phyloP scores from a whole-genome alignment of 139 green algal species.

The Ulvella scutata region DNA sequence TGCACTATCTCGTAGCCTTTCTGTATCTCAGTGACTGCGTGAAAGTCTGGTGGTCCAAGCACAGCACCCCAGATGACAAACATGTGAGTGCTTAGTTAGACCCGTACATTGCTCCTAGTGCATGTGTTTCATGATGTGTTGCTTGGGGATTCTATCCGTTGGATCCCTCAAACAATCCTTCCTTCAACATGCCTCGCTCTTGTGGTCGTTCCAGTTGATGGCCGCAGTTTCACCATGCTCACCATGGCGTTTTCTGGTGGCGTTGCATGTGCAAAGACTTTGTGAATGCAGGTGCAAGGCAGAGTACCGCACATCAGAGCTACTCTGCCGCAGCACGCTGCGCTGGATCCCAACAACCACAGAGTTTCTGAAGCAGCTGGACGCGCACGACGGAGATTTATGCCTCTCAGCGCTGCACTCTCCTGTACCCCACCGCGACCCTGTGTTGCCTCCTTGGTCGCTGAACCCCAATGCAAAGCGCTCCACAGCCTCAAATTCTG shows the following conservation, averaged over 20 bases:
- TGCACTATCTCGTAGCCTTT: too few species aligned
- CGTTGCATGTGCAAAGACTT: background rate
- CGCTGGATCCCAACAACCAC: conserved; percentile 23
- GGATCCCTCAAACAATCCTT: too few species aligned
- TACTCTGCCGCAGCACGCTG: conserved; percentile 63
- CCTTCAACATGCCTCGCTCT: background rate
- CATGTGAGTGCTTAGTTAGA: too few species aligned
- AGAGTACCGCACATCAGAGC: conserved; percentile 69
- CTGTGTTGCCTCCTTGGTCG: background rate
- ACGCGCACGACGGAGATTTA: background rate
- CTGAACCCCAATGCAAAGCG: too few species aligned
- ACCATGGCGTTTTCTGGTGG: background rate
- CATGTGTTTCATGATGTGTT: too few species aligned
- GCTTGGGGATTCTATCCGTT: too few species aligned
- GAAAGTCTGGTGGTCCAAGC: too few species aligned
- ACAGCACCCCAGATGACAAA: too few species aligned
- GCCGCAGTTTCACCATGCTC: background rate
- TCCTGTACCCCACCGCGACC: background rate
- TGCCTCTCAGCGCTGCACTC: background rate
- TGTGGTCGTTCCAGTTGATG: background rate
- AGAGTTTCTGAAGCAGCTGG: conserved; percentile 9
- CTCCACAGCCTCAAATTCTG: too few species aligned
- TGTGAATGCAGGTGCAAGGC: conserved; percentile 50
- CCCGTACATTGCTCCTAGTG: too few species aligned
- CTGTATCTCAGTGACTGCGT: too few species aligned